Base-by-base conservation (phyloP, 352 stramenopile genomes). In the Pythium folliculosum region DNA sequence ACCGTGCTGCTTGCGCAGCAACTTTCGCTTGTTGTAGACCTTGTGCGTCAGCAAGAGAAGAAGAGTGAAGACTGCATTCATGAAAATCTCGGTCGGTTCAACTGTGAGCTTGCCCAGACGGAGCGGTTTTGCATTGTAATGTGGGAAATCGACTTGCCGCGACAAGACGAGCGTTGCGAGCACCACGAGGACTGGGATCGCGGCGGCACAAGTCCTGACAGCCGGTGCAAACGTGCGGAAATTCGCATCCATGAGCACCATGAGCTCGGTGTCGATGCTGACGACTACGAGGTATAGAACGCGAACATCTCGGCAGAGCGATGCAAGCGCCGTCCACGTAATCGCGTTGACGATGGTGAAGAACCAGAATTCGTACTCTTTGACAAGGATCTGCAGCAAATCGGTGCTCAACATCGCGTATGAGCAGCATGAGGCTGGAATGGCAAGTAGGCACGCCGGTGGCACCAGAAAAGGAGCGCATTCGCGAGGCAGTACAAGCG, bases 311-410 rank as follows among this genome's bases (percentile, higher is more conserved):
- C 13, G 38, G 16, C 65, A 60, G 5, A 82, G 68, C 25, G 59
- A 65, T 0, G 67, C 63, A 1, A 80, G 57, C 13, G 66, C 3
- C 4, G 43, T 12, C 72, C 76, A 80, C 16, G 67, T 73, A 14
- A 71, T 5, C 2, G 73, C 5, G 38, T 80, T 82, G 9, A 71
- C 57, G 22, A 63, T 53, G 9, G 72, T 72, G 52, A 82, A 82
- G 59, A 80, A 82, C 72, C 76, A 82, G 43, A 78, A 82, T 14
- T 82, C 76, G 63, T 75, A 80, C 21, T 80, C 56, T 13, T 47
- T 51, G 3, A 65, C 19, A 10, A 79, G 53, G 14, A 77, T 60
- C n/a, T 23, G 35, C n/a, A 76, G 13, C 58, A 80, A 69, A 40
- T 80, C 72, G 54, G 65, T 49, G 17, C 72, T 76, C 13, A 74